Percentiles rank a stretch among this genome's conserved stretches.
phyloP scores from a whole-genome alignment of 495 filamentous ascomycete species.

The Achaetomiella virescens region DNA sequence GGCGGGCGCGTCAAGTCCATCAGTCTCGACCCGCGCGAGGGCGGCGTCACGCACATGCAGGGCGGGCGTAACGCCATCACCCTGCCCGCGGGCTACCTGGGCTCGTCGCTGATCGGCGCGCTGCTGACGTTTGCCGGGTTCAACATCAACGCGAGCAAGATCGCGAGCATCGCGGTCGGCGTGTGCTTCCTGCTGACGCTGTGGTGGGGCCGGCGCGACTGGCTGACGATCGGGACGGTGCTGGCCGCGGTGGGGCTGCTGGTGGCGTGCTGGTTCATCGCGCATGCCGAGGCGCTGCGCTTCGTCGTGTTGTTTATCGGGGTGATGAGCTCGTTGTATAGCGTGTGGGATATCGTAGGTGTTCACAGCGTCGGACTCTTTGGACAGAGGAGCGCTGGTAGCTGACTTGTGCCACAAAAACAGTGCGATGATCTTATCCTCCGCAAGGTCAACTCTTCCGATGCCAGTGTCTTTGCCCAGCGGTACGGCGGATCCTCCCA shows the following conservation, averaged over 20 bases:
- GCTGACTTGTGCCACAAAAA: no score
- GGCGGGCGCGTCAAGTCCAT: slow-evolving; percentile 68
- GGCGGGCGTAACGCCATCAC: slow-evolving; percentile 70
- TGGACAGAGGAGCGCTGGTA: no score
- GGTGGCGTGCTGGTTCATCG: slow-evolving; percentile 74
- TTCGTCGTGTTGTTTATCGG: slow-evolving; percentile 78
- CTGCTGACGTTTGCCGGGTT: slow-evolving; percentile 76
- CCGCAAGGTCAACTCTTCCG: slow-evolving; percentile 72
- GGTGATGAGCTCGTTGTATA: slow-evolving; percentile 71
- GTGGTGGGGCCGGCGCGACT: slow-evolving; percentile 74
- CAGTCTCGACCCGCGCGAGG: slow-evolving; percentile 55
- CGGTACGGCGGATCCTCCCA: slow-evolving; percentile 72
- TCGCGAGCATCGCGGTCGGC: slow-evolving; percentile 64
- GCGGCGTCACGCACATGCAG: slow-evolving; percentile 72
- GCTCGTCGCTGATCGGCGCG: slow-evolving; percentile 67
- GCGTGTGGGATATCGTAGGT: slow-evolving; percentile 77
- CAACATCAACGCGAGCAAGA: slow-evolving; percentile 70
- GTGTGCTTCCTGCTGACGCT: slow-evolving; percentile 70
- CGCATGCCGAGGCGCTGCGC: slow-evolving; percentile 62
- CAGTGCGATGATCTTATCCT: slow-evolving; percentile 74
- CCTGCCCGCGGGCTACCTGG: slow-evolving; percentile 70
- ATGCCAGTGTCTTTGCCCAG: slow-evolving; percentile 75
- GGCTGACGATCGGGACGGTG: slow-evolving; percentile 66
- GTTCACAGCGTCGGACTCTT: not conserved
- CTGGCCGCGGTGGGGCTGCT: slow-evolving; percentile 62